Percentiles rank a stretch among this genome's conserved stretches.
Evolutionary conservation across 495 filamentous ascomycete species (phyloP).

Genomic region (Venustampulla echinocandica): DNA sequence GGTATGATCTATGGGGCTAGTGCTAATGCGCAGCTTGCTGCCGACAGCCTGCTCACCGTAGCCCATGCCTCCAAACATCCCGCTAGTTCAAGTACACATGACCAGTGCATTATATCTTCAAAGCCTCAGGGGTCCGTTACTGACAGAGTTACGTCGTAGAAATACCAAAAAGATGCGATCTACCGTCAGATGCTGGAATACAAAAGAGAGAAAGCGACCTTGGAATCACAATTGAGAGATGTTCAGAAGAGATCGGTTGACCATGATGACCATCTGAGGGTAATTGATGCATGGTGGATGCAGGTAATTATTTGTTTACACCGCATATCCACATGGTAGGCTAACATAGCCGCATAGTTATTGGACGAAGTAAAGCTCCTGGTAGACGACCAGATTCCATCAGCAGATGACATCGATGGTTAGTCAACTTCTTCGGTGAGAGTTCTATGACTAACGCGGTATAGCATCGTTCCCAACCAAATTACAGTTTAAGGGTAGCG

Average conservation of each 20-base stretch:
- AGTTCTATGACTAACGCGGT: constrained; percentile 10
- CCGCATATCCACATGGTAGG: constrained; percentile 5
- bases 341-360: constrained; percentile 48
- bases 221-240: constrained; percentile 69
- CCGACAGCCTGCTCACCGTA: constrained; percentile 31
- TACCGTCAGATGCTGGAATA: constrained; percentile 95
- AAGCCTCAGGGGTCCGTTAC: too few relatives aligned
- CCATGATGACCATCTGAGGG: constrained; percentile 86
- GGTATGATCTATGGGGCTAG: constrained; percentile 29
- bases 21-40: constrained; percentile 43
- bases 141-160: constrained; percentile 42
- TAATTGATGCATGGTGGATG: constrained; percentile 83
- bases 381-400: constrained; percentile 38
- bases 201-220: constrained; percentile 72
- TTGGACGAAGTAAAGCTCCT: constrained; percentile 78
- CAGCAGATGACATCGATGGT: constrained; percentile 46
- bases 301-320: constrained; percentile 55
- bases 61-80: constrained; percentile 16
- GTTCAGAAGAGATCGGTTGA: constrained; percentile 62
- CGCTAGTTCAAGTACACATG: constrained; percentile 13
- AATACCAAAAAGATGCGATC: constrained; percentile 96
- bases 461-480: constrained; percentile 47
- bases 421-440: constrained; percentile 27
- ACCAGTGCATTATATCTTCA: neutral
- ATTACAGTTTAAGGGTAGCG: constrained; percentile 54